These are phyloP conservation scores for Solanum clarkiae DNA, from an alignment of 257 asterid species.

Conservation along the genomic window DNA sequence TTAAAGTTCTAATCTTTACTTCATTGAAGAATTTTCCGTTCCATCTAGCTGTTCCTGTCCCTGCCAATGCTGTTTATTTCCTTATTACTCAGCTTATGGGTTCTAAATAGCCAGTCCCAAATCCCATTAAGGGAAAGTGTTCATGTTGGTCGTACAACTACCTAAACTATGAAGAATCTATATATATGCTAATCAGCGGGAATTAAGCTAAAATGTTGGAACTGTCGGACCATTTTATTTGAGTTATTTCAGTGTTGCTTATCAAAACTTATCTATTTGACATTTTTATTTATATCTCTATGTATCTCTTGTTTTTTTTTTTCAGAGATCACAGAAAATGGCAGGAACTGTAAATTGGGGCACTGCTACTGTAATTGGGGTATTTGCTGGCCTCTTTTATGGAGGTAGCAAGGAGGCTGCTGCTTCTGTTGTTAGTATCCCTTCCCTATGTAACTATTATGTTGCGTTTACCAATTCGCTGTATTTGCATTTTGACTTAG, in stretches of 20 bases:
- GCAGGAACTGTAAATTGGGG: constrained; percentile 90
- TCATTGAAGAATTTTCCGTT: not conserved
- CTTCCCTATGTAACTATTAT: not conserved
- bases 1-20: not conserved
- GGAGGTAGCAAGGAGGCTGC: constrained; percentile 99
- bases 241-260: not conserved
- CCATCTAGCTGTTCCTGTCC: not conserved
- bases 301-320: not conserved
- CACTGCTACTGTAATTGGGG: constrained; percentile 72
- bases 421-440: constrained; percentile 81
- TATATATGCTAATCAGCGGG: not conserved
- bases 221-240: not conserved
- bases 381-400: constrained; percentile 87
- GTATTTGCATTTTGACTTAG: not conserved
- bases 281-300: not conserved
- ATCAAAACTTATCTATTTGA: not conserved
- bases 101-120: not conserved
- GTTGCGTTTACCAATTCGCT: not conserved
- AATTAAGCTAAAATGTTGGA: not conserved
- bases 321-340: constrained; percentile 37
- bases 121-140: not conserved
- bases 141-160: not conserved
- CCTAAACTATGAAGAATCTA: not conserved
- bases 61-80: not conserved
- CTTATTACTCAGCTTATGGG: not conserved